Base-by-base conservation (phyloP, 148 eudicot genomes). In the Rhododendron mucronatum region DNA sequence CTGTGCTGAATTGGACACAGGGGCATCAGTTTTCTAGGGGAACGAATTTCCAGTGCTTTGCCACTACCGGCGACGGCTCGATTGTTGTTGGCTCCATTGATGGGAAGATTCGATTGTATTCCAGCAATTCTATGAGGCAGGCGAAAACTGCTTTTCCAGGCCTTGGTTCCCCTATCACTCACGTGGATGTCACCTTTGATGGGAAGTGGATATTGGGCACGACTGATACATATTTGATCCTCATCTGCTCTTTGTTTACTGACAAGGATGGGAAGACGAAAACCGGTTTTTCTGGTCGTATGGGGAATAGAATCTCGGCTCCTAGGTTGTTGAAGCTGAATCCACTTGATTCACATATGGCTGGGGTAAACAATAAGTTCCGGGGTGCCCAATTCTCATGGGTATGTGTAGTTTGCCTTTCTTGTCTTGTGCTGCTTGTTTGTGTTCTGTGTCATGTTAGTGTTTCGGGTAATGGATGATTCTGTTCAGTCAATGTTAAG, bases 141-240 rank as follows among this genome's bases (percentile, higher is more conserved):
- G 98, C 98, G 10, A 94, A 93, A 90, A 94, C 98, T 14, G 95
- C 95, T 28, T 94, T 94, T 82, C 98, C 98, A 2, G 94, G 97
- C 1, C 93, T 94, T 21, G 97, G 97, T 15, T 92, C 93, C 7
- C 94, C 95, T 2, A 91, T 93, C 67, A 94, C 97, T 55, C 93
- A 94, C 86, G 97, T 94, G 78, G 97, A 94, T 91, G 97, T 93
- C 78, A 94, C 97, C 15, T 94, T 89, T 87, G 95, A 94, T 90
- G 97, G 97, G 45, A 94, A 92, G 76, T 94, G 97, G 97, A 89
- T 94, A 55, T 79, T 94, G 91, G 97, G 95, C 81, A 94, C 97
- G 1, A 94, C 94, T 0, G 94, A 93, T 89, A 89, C 93, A 1
- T 93, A 93, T 76, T 87, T 94, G 90, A 86, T 94, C 53, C 92